Evolutionary conservation across 345 rosid species (phyloP).

Genomic region (Excoecaria cochinchinensis): DNA sequence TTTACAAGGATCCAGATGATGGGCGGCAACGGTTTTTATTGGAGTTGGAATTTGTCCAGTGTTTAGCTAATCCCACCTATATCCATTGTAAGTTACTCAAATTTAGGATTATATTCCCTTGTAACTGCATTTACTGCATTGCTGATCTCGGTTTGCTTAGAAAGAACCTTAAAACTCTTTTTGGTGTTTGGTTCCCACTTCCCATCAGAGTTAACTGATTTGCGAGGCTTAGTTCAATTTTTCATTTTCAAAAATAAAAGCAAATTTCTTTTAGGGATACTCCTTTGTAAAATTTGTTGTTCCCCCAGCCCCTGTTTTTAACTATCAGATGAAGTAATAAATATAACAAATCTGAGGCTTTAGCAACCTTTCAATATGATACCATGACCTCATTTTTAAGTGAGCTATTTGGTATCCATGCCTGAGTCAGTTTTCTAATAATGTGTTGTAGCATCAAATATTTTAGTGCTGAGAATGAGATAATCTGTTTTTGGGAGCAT

Average conservation of each 20-base stretch:
- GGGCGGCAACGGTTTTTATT: slow-evolving; percentile 85
- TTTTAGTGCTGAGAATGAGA: not conserved
- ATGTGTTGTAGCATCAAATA: not conserved
- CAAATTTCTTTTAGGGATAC: not conserved
- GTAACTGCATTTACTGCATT: not conserved
- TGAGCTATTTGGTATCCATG: not conserved
- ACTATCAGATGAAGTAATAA: not conserved
- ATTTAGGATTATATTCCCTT: not conserved
- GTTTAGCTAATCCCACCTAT: slow-evolving; percentile 96
- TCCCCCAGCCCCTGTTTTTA: not conserved
- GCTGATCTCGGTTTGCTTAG: not conserved
- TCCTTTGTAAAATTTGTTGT: not conserved
- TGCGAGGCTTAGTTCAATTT: not conserved
- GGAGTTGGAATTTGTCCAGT: slow-evolving; percentile 90
- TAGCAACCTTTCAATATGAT: not conserved
- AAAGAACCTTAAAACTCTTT: not conserved
- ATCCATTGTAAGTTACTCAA: slow-evolving; percentile 67
- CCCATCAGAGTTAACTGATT: not conserved
- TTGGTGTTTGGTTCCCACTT: not conserved
- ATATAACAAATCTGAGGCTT: not conserved
- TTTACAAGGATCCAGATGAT: slow-evolving; percentile 85
- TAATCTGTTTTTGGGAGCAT: not conserved
- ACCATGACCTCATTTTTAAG: not conserved
- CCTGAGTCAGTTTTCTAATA: not conserved
- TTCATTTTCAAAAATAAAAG: not conserved